Evolutionary conservation across 1,139 yeast genomes (phyloP), one percentile per base, ranked within the genome.

Genomic region (Diutina mesorugosa): DNA sequence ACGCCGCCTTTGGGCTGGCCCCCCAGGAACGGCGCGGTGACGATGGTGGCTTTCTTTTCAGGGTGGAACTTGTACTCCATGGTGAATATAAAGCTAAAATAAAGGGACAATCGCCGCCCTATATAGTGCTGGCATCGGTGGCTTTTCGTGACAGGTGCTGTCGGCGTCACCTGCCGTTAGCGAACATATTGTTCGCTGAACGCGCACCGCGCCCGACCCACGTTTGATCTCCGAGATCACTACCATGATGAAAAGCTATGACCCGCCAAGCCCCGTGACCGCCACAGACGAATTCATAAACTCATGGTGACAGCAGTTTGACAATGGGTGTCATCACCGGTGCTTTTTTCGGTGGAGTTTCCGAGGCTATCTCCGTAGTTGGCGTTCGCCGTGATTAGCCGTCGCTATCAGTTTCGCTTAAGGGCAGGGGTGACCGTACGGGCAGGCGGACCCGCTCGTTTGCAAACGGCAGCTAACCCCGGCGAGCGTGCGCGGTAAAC

Each of bases 1-100:
- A 91, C 97, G 57, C 99, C 99, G 45, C 85, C 81, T 65, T 88
- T 87, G 56, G 91, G 95, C 70, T 91, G 99, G 59, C 99, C 99
- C n/a, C 97, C 98, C 46, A 91, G 84, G 68, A 90, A 90, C 56
- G 97, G 97, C 0, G 96, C 97, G 32, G 85, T 77, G 61, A 90
- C 81, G 58, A 90, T 73, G 26, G 89, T 78, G 38, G 83, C 80
- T 59, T 80, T 74, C 62, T 77, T 82, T 54, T 75, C 66, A 55
- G 82, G 77, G 64, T 78, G 79, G 65, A 73, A 81, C 61, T 81
- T 79, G 73, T 77, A 85, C 41, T 35, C 41, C 58, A 50, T 50
- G 32, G 7, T 45, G 28, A 10, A 8, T 45, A 21, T 5, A 18
- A 6, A 2, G 1, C 45, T 7, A 3, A 9, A 3, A 45, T n/a